phyloP scores from a whole-genome alignment of 1,139 yeast genomes.

The Nakaseomyces uthaithaninus region DNA sequence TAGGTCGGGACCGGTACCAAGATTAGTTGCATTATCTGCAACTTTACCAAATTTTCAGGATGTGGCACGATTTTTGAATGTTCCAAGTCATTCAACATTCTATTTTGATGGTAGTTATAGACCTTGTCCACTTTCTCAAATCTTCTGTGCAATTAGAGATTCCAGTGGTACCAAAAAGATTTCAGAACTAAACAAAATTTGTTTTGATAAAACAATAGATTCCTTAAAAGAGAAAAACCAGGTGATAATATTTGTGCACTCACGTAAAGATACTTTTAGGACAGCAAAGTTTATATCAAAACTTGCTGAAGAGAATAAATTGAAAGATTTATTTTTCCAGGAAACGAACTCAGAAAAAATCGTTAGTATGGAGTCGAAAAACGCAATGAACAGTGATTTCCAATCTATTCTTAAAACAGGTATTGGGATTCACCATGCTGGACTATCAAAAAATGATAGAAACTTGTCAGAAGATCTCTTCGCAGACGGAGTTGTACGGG shows the following conservation, averaged over 20 bases:
- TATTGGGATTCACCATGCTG: slow-evolving; percentile 93
- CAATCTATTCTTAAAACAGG: slow-evolving; percentile 60
- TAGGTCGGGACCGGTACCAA: slow-evolving; percentile 38
- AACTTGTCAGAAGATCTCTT: slow-evolving; percentile 75
- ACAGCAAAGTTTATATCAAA: slow-evolving; percentile 63
- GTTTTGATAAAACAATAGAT: slow-evolving; percentile 74
- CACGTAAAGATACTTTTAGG: slow-evolving; percentile 81
- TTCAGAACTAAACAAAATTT: slow-evolving; percentile 84
- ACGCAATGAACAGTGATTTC: slow-evolving; percentile 46
- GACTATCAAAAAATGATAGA: slow-evolving; percentile 67
- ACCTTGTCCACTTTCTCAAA: slow-evolving; percentile 90
- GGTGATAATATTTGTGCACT: slow-evolving; percentile 84
- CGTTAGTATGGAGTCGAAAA: slow-evolving; percentile 53
- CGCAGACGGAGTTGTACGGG: slow-evolving; percentile 76
- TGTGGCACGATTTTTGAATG: slow-evolving; percentile 76
- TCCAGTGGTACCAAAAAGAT: slow-evolving; percentile 70
- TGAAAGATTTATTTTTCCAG: slow-evolving; percentile 48
- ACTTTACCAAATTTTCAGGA: slow-evolving; percentile 86
- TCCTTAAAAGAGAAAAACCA: slow-evolving; percentile 56
- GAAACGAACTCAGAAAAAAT: slow-evolving; percentile 57
- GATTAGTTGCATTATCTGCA: slow-evolving; percentile 86
- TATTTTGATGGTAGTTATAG: slow-evolving; percentile 77
- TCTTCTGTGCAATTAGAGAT: slow-evolving; percentile 81
- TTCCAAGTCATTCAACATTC: slow-evolving; percentile 47
- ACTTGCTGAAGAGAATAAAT: slow-evolving; percentile 38